Evolutionary conservation across 371 early-diverging fungal genomes (phyloP).

Genomic region (Parasitella parasitica): DNA sequence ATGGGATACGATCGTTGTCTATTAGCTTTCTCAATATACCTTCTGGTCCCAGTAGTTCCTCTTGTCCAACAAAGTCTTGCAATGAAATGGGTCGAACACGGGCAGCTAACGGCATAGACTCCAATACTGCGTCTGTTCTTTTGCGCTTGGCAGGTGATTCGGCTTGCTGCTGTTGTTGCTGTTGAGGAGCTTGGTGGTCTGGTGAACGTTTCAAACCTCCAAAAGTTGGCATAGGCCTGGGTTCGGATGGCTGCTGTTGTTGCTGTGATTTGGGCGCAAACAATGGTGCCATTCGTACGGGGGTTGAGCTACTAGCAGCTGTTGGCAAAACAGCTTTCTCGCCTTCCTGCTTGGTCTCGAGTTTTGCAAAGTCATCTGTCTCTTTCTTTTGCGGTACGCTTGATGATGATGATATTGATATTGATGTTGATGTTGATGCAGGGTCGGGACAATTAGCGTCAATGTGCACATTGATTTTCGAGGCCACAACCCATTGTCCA

Average conservation of each 20-base stretch:
- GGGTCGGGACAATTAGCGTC: constrained; percentile 30
- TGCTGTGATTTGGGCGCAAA: constrained; percentile 12
- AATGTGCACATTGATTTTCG: constrained; percentile 37
- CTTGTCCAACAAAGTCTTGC: constrained; percentile 75
- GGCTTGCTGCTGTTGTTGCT: not conserved
- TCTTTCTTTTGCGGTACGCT: not conserved
- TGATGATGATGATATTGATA: not conserved
- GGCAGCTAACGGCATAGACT: constrained; percentile 51
- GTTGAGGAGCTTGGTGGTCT: not conserved
- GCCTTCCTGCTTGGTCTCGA: not conserved
- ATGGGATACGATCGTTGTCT: constrained; percentile 65
- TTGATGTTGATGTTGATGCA: not conserved
- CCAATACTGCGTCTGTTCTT: constrained; percentile 15
- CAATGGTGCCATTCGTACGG: constrained; percentile 16
- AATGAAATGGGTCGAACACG: constrained; percentile 67
- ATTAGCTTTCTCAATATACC: constrained; percentile 67
- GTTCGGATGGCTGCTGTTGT: not conserved
- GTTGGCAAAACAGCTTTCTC: not conserved
- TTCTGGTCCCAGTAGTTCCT: constrained; percentile 62
- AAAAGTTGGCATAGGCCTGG: not conserved
- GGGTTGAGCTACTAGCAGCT: not conserved
- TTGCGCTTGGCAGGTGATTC: constrained; percentile 5
- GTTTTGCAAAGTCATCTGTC: not conserved
- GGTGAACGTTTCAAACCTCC: not conserved
- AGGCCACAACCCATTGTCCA: constrained; percentile 12